phyloP scores from a whole-genome alignment of 1,284 basidiomycete genomes.

The Sporisorium graminicola region DNA sequence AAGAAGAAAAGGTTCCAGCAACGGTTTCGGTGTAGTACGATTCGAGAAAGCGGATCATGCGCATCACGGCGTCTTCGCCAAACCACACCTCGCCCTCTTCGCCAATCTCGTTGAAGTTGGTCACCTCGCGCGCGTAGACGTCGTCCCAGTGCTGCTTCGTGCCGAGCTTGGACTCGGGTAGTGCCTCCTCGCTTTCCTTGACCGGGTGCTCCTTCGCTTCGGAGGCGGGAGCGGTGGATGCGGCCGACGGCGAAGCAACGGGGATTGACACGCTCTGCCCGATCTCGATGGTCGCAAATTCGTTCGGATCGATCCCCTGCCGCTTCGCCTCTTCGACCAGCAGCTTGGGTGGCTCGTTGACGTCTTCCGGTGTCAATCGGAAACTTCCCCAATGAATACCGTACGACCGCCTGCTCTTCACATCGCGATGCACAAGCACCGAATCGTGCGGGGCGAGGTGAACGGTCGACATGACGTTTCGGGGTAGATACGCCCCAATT shows the following conservation, averaged over 20 bases:
- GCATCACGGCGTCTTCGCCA: slow-evolving; percentile 81
- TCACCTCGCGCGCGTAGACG: slow-evolving; percentile 74
- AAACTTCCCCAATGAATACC: slow-evolving; percentile 63
- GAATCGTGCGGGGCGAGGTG: slow-evolving; percentile 57
- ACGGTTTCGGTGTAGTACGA: slow-evolving; percentile 29
- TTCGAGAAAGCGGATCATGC: slow-evolving; percentile 75
- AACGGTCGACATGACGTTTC: slow-evolving; percentile 59
- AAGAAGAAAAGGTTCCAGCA: no score
- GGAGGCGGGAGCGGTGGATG: not conserved
- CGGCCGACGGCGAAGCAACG: not conserved
- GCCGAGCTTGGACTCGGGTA: slow-evolving; percentile 76
- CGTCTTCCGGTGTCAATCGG: slow-evolving; percentile 56
- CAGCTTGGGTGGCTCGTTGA: slow-evolving; percentile 53
- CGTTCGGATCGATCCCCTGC: slow-evolving; percentile 30
- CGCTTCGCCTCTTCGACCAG: slow-evolving; percentile 43
- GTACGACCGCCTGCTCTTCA: slow-evolving; percentile 31
- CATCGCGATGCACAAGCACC: slow-evolving; percentile 52
- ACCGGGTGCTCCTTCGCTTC: slow-evolving; percentile 1
- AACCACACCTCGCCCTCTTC: slow-evolving; percentile 95
- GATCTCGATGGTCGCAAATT: slow-evolving; percentile 48
- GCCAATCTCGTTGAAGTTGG: slow-evolving; percentile 82
- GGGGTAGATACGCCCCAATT: slow-evolving; percentile 59
- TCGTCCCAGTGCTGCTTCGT: slow-evolving; percentile 74
- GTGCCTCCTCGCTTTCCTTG: slow-evolving; percentile 19
- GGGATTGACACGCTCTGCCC: slow-evolving; percentile 51